Evolutionary conservation across 1,139 yeast species (phyloP).

Genomic region (Yamadazyma kanchanaburiensis): DNA sequence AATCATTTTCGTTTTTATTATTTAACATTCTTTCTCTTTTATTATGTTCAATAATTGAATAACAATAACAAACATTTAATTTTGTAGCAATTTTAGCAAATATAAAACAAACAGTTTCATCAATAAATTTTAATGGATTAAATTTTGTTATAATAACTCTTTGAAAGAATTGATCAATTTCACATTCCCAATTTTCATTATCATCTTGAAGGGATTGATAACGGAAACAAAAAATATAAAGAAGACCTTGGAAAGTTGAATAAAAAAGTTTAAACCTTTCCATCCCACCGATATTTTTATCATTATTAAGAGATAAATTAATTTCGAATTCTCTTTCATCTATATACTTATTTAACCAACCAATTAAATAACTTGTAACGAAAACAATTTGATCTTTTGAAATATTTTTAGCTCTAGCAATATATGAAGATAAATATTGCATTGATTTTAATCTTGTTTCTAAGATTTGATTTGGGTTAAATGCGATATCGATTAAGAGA

Average conservation of each 20-base stretch:
- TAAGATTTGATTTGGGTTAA: conserved; percentile 60
- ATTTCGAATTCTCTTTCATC: conserved; percentile 82
- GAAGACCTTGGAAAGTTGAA: conserved; percentile 88
- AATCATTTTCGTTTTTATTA: conserved; percentile 12
- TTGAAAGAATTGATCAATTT: conserved; percentile 81
- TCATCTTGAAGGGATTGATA: conserved; percentile 51
- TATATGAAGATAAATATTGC: conserved; percentile 88
- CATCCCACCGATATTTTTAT: conserved; percentile 51
- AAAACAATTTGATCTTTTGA: conserved; percentile 71
- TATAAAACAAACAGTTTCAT: conserved; percentile 88
- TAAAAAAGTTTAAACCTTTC: conserved; percentile 83
- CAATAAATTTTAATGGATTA: conserved; percentile 91
- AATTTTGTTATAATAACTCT: conserved; percentile 82
- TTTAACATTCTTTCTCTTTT: conserved; percentile 59
- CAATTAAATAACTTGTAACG: conserved; percentile 73
- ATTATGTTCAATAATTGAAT: conserved; percentile 88
- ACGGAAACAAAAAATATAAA: conserved; percentile 90
- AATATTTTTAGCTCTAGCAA: conserved; percentile 81
- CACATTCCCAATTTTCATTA: conserved; percentile 70
- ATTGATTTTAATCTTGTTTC: conserved; percentile 83
- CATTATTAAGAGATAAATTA: conserved; percentile 28
- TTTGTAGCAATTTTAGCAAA: conserved; percentile 92
- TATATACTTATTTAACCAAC: conserved; percentile 81
- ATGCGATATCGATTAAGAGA: conserved; percentile 77
- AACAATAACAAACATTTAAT: conserved; percentile 89